phyloP scores from a whole-genome alignment of 257 asterid species.

The Cynanchum wilfordii region DNA sequence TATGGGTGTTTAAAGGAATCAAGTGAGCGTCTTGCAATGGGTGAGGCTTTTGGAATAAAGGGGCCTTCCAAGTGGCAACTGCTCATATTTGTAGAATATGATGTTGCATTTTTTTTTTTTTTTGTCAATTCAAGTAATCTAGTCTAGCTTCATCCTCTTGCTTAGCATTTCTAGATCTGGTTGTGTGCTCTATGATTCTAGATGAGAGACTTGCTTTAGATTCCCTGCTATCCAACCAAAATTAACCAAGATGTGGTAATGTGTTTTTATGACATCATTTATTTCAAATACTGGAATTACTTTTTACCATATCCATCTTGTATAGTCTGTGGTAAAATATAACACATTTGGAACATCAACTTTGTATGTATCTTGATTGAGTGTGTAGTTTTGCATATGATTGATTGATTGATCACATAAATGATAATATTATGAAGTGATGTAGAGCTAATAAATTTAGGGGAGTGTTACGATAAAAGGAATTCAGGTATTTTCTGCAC shows the following conservation, averaged over 20 bases:
- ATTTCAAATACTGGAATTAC: background rate
- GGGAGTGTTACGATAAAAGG: too few relatives aligned
- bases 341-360: background rate
- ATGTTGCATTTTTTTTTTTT: background rate
- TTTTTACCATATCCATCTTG: background rate
- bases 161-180: background rate
- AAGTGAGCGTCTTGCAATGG: slow-evolving; percentile 90
- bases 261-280: background rate
- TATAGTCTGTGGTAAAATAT: background rate
- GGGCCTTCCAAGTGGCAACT: slow-evolving; percentile 46
- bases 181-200: background rate
- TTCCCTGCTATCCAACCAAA: background rate
- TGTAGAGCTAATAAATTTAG: too few relatives aligned
- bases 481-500: slow-evolving; percentile 44
- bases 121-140: background rate
- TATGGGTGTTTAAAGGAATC: slow-evolving; percentile 58
- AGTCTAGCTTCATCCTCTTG: background rate
- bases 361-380: background rate
- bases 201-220: background rate
- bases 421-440: too few relatives aligned
- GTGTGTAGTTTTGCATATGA: background rate
- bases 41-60: slow-evolving; percentile 87
- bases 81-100: background rate
- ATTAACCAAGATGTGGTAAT: too few relatives aligned
- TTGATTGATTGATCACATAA: background rate